A percentile compares a stretch with the other conserved stretches of the same genome.
phyloP scores from a whole-genome alignment of 805 yeast species.

The Ogataea degrootiae region DNA sequence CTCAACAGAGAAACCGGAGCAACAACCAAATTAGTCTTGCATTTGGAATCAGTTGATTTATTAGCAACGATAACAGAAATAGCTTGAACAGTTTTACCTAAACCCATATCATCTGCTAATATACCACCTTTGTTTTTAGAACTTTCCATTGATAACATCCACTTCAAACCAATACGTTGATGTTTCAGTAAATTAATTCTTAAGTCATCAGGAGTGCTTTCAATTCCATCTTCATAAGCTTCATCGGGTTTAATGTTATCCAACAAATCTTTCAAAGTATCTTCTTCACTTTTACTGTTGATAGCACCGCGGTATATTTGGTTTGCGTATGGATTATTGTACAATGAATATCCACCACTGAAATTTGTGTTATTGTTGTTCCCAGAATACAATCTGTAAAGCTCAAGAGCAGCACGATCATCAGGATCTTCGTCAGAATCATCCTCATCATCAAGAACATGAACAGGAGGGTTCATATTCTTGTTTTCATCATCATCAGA shows the following conservation, averaged over 20 bases:
- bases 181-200: slow-evolving; percentile 44
- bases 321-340: background rate
- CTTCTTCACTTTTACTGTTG: slow-evolving; percentile 12
- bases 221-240: slow-evolving; percentile 41
- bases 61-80: slow-evolving; percentile 53
- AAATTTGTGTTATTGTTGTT: no score
- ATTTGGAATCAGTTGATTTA: slow-evolving; percentile 25
- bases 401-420: no score
- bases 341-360: background rate
- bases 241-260: slow-evolving; percentile 51
- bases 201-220: slow-evolving; percentile 66
- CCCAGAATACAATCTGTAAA: no score
- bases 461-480: no score
- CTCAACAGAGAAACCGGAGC: slow-evolving; percentile 85
- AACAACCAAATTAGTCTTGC: slow-evolving; percentile 66
- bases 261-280: slow-evolving; percentile 33
- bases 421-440: no score
- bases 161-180: slow-evolving; percentile 78
- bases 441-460: no score
- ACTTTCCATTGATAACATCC: slow-evolving; percentile 71
- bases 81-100: slow-evolving; percentile 73
- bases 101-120: slow-evolving; percentile 80
- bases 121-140: slow-evolving; percentile 61
- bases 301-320: background rate
- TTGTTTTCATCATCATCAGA: no score